Percentiles rank a stretch among this genome's conserved stretches.
phyloP scores from a whole-genome alignment of 2,329 filamentous ascomycete species.

The Penicillium sp. region DNA sequence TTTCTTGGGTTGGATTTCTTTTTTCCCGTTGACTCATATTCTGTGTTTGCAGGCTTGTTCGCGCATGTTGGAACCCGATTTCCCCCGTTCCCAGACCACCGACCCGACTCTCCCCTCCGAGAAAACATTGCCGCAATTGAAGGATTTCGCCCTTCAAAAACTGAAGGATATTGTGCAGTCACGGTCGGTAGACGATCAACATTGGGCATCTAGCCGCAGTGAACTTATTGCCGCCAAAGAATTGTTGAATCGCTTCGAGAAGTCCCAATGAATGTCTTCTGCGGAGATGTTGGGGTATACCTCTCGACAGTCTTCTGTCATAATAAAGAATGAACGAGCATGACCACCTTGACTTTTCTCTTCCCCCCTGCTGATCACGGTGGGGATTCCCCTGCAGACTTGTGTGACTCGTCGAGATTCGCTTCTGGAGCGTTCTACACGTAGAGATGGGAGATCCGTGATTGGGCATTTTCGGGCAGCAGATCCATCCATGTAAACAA shows the following conservation, averaged over 20 bases:
- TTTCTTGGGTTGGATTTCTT: neutral
- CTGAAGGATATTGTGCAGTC: slow-evolving; percentile 35
- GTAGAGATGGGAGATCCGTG: slow-evolving; percentile 2
- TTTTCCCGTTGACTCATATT: too few relatives aligned
- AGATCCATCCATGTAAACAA: slow-evolving; percentile 3
- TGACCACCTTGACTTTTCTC: too few relatives aligned
- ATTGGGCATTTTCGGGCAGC: slow-evolving; percentile 19
- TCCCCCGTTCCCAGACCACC: slow-evolving; percentile 8
- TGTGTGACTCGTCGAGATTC: neutral
- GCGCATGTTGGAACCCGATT: slow-evolving; percentile 20
- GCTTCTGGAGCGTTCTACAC: slow-evolving; percentile 9
- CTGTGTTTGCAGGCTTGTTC: slow-evolving; percentile 24
- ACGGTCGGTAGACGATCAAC: slow-evolving; percentile 26
- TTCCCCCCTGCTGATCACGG: neutral
- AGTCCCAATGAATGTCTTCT: slow-evolving; percentile 5
- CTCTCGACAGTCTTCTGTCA: too few relatives aligned
- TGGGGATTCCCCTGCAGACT: neutral
- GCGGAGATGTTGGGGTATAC: too few relatives aligned
- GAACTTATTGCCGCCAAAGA: slow-evolving; percentile 42
- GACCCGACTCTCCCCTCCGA: slow-evolving; percentile 15
- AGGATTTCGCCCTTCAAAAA: slow-evolving; percentile 33
- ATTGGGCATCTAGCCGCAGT: slow-evolving; percentile 31
- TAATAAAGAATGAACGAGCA: too few relatives aligned
- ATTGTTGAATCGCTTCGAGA: slow-evolving; percentile 30
- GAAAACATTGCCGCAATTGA: slow-evolving; percentile 30